Evolutionary conservation across 352 stramenopile species (phyloP).

Genomic region (Pythium dissotocum): DNA sequence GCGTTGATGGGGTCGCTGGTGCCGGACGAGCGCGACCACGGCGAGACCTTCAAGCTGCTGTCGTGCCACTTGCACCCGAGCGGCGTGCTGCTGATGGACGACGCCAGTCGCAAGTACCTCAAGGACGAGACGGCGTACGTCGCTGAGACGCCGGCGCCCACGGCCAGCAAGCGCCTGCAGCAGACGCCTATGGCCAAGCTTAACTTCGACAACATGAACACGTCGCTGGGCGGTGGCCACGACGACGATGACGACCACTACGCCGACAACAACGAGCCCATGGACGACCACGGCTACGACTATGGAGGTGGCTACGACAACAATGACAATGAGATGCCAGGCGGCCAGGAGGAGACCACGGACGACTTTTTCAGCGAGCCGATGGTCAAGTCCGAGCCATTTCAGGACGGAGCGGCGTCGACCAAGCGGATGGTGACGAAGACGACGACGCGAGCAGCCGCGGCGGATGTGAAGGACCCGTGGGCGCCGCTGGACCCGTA

Average conservation of each 20-base stretch:
- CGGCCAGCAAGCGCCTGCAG: conserved; percentile 14
- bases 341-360: not conserved
- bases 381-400: conserved; percentile 28
- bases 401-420: conserved; percentile 6
- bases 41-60: conserved; percentile 84
- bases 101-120: conserved; percentile 76
- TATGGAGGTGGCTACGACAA: conserved; percentile 35
- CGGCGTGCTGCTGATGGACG: conserved; percentile 77
- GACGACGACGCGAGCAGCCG: not conserved
- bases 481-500: conserved; percentile 78
- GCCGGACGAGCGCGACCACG: conserved; percentile 72
- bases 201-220: conserved; percentile 32
- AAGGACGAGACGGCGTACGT: conserved; percentile 18
- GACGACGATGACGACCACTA: conserved; percentile 30
- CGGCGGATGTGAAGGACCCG: conserved; percentile 47
- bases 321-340: conserved; percentile 14
- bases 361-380: conserved; percentile 19
- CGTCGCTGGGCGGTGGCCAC: conserved; percentile 3
- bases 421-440: conserved; percentile 2
- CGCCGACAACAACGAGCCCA: conserved; percentile 28
- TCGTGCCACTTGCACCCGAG: conserved; percentile 74
- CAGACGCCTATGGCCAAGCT: conserved; percentile 30
- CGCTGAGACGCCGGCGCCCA: not conserved
- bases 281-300: conserved; percentile 28
- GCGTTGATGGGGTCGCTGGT: conserved; percentile 81